Evolutionary conservation across 2,329 filamentous ascomycete genomes (phyloP).

Genomic region (Lasiodiplodia sp.): DNA sequence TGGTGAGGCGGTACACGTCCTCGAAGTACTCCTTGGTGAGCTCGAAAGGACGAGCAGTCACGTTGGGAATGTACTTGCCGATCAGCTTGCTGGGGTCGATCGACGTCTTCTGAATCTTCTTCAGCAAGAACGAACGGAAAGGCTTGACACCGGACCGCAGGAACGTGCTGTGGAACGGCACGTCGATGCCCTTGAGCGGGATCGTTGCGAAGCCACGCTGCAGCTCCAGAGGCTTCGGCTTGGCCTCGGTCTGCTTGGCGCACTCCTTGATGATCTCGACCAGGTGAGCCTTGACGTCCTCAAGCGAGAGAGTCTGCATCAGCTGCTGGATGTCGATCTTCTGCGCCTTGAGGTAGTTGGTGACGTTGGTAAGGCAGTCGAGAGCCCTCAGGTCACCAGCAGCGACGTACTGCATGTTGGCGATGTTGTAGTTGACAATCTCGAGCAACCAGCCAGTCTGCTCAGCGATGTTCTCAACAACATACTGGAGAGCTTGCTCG

Average conservation of each 20-base stretch:
- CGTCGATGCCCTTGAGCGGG: slow-evolving; percentile 94
- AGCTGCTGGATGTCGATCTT: slow-evolving; percentile 97
- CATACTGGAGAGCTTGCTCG: slow-evolving; percentile 94
- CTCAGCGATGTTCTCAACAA: slow-evolving; percentile 93
- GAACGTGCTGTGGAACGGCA: slow-evolving; percentile 99
- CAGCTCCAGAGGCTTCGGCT: slow-evolving; percentile 86
- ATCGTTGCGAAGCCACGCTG: slow-evolving; percentile 97
- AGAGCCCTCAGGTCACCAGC: slow-evolving; percentile 72
- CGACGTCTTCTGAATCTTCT: slow-evolving; percentile 99
- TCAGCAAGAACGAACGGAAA: slow-evolving; percentile 96
- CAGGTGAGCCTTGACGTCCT: slow-evolving; percentile 89
- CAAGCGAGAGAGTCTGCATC: slow-evolving; percentile 83
- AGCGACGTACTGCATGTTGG: slow-evolving; percentile 74
- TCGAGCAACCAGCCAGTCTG: slow-evolving; percentile 95
- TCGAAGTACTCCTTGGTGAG: slow-evolving; percentile 99
- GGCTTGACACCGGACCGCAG: slow-evolving; percentile 97
- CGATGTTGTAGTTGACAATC: slow-evolving; percentile 94
- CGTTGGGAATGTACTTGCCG: slow-evolving; percentile 99
- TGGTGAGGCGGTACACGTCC: slow-evolving; percentile 95
- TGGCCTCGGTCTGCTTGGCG: slow-evolving; percentile 84
- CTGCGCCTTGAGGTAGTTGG: slow-evolving; percentile 95
- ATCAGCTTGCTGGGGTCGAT: slow-evolving; percentile 97
- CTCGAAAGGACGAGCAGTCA: slow-evolving; percentile 94
- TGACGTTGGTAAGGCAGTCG: slow-evolving; percentile 75
- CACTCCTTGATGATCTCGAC: slow-evolving; percentile 90